A percentile compares a stretch with the other conserved stretches of the same genome.
Evolutionary conservation across 352 stramenopile genomes (phyloP).

Genomic region (Globisporangium spinosum): DNA sequence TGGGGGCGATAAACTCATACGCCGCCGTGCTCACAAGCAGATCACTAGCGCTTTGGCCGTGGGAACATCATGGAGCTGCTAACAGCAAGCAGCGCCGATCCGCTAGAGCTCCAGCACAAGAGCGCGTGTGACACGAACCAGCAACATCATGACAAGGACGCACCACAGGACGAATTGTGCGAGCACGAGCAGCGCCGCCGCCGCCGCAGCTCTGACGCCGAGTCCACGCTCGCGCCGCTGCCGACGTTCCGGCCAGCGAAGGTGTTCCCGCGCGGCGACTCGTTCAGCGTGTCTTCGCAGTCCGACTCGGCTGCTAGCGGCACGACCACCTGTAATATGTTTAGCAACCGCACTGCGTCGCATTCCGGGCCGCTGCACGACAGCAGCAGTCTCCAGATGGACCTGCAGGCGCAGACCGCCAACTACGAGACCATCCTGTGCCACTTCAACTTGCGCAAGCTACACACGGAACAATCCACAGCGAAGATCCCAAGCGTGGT

Average conservation of each 20-base stretch:
- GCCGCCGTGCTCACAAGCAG: no score
- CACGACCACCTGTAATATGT: not conserved
- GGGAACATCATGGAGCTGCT: not conserved
- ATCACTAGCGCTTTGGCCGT: no score
- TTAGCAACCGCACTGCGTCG: not conserved
- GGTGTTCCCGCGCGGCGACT: constrained; percentile 4
- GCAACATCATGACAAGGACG: not conserved
- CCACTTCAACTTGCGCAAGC: constrained; percentile 13
- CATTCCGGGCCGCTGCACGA: not conserved
- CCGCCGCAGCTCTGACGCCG: not conserved
- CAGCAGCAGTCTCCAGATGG: not conserved
- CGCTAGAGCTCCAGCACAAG: not conserved
- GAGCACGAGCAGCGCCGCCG: not conserved
- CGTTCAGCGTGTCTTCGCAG: constrained; percentile 1
- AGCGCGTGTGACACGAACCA: not conserved
- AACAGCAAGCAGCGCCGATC: not conserved
- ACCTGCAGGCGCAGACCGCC: constrained; percentile 6
- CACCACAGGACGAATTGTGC: not conserved
- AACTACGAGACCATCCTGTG: constrained; percentile 18
- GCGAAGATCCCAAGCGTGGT: not conserved
- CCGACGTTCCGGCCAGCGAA: not conserved
- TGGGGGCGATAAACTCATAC: not conserved
- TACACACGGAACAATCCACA: not conserved
- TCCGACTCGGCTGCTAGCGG: not conserved
- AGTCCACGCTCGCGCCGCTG: constrained; percentile 3